Base-by-base conservation (phyloP, 2,329 filamentous ascomycete species). In the Microsporum audouinii region DNA sequence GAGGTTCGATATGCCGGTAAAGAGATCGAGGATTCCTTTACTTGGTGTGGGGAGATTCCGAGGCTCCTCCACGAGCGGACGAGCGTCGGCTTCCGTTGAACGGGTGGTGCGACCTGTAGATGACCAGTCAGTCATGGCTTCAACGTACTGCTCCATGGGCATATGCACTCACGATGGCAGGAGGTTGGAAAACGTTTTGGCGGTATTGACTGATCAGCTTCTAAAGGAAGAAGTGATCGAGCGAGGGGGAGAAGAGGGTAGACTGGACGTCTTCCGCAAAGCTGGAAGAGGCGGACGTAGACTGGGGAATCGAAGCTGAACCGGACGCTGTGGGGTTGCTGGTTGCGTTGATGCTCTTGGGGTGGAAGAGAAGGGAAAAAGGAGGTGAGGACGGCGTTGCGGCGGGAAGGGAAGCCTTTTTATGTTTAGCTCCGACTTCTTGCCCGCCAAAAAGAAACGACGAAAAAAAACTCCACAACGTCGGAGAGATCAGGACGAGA, bases 141-240 rank as follows among this genome's bases (percentile, higher is more conserved):
- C 51, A 36, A 33, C 27, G 12, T 57, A 43, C 57, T 27, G 29
- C 51, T n/a, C 31, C 33, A 49, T n/a, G 33, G 23, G 53, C 58
- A 58, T 45, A 65, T 61, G 61, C 53, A 79, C 90, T 76, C 84
- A 96, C 91, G 91, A 96, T 84, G 94, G 94, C 70, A 96, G 87
- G 71, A 95, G 88, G 80, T 95, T 96, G 82, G 91, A 92, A 87
- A 96, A 96, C 91, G 90, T 96, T 80, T 89, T 96, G 89, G 83
- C 87, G 86, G 80, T 82, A 69, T 72, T 73, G 59, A 68, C 72
- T 78, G 85, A 88, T 79, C 84, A 85, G 81, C 71, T 76, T 79
- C 49, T 56, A 66, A 62, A 61, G 59, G 63, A 64, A 60, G 63
- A 61, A 65, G 64, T 65, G 64, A 63, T 63, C 64, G 66, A 60